Percentiles rank a stretch among this genome's conserved stretches.
Conservation (phyloP, 768 basidiomycete species). For the Neoboletus brunneissimus region DNA sequence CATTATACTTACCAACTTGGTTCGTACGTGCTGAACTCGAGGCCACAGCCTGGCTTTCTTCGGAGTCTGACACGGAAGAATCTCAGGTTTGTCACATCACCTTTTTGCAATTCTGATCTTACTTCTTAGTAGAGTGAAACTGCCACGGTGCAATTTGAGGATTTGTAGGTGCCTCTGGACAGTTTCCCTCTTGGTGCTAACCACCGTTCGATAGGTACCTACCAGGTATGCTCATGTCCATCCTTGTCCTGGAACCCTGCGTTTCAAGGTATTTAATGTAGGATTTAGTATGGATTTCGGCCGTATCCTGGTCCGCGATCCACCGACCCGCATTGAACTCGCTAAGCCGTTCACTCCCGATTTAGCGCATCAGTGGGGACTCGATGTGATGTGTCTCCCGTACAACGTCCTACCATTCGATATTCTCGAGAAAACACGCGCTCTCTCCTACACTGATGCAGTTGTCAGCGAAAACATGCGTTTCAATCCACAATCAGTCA, state of each 20-base stretch:
- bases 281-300: slow-evolving; percentile 38
- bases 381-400: slow-evolving; percentile 54
- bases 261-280: slow-evolving; percentile 2
- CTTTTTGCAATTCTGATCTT: slow-evolving; percentile 2
- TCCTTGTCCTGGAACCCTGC: not conserved
- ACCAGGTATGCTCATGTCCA: slow-evolving; percentile 22
- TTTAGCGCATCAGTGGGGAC: slow-evolving; percentile 45
- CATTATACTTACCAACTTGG: slow-evolving; percentile 66
- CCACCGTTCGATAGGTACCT: slow-evolving; percentile 23
- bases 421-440: slow-evolving; percentile 37
- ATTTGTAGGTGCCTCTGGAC: slow-evolving; percentile 44
- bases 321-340: slow-evolving; percentile 21
- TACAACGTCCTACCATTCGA: slow-evolving; percentile 55
- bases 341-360: slow-evolving; percentile 49
- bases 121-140: slow-evolving; percentile 29
- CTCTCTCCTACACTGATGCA: slow-evolving; percentile 37
- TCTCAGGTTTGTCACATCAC: slow-evolving; percentile 21
- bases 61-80: slow-evolving; percentile 22
- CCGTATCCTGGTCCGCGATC: slow-evolving; percentile 38
- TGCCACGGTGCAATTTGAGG: slow-evolving; percentile 35
- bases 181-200: slow-evolving; percentile 11
- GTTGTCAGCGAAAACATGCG: slow-evolving; percentile 38
- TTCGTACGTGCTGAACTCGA: slow-evolving; percentile 54
- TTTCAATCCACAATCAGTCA: slow-evolving; percentile 44
- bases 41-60: slow-evolving; percentile 31